Evolutionary conservation across 352 stramenopile genomes (phyloP), one percentile per base, ranked within the genome.

Genomic region (Phytophthora pluvialis): DNA sequence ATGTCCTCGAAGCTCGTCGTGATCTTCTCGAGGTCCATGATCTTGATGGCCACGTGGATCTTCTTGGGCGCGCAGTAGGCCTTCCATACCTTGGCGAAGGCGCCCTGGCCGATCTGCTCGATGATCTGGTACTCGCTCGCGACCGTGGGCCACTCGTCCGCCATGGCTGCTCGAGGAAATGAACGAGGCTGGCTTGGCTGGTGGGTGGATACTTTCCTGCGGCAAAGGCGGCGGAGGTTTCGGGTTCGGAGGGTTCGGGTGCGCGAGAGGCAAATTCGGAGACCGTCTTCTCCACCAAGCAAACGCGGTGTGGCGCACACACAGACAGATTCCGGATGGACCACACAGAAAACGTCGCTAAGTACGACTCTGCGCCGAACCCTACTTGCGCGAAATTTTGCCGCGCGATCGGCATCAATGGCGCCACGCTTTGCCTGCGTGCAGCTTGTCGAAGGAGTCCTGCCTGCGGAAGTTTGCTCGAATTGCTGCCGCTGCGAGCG

Each of bases 1-100:
- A 96, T 96, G 64, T 96, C 89, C 72, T 95, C 88, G 73, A 96
- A 96, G 77, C 86, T 98, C 18, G 95, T 98, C 46, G 97, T 98
- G 62, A 99, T 98, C 77, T 99, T 98, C 77, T 99, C 98, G 31
- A 99, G 83, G 78, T 99, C 98, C 84, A 99, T 98, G 62, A 99
- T 98, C 78, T 99, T 99, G 64, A 99, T 98, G 36, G 97, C 97
- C 61, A 98, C 89, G 62, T 95, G 79, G 49, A 78, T 81, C 64
- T 94, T 88, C 73, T 97, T 97, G 31, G 89, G 71, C 58, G 70
- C 73, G 58, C 92, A 98, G 70, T 91, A 93, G 12, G 97, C 98
- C 72, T 97, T 97, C 90, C 95, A 99, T 21, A 99, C 98, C 58
- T 98, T 98, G 25, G 98, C 97, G 72, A 99, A 99, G 15, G 97